These are phyloP conservation scores for Naganishia randhawae DNA, from an alignment of 768 basidiomycete genomes.

Conservation along the genomic window DNA sequence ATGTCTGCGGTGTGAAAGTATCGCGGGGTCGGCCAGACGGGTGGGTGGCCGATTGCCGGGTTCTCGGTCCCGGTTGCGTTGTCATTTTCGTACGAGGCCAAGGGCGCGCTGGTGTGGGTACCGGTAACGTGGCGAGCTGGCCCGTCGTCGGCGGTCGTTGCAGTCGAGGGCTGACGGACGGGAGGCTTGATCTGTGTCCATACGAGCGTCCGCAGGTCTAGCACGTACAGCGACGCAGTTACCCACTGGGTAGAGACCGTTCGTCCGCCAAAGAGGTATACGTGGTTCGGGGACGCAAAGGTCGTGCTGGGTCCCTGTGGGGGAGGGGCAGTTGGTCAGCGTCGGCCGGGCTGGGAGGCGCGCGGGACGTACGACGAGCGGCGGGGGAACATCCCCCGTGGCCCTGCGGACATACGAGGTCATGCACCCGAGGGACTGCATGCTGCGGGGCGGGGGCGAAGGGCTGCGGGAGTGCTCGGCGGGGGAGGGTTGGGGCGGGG, in stretches of 20 bases:
- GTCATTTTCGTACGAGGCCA: background rate
- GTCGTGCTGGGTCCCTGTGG: slow-evolving; percentile 44
- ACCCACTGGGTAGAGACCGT: slow-evolving; percentile 80
- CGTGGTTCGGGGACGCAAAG: slow-evolving; percentile 34
- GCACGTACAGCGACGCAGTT: slow-evolving; percentile 83
- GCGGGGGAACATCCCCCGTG: slow-evolving; percentile 43
- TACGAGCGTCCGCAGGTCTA: slow-evolving; percentile 73
- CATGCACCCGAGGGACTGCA: slow-evolving; percentile 27
- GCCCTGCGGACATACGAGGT: slow-evolving; percentile 29
- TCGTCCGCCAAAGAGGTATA: slow-evolving; percentile 63
- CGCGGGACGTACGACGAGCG: slow-evolving; percentile 42
- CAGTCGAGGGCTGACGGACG: no score
- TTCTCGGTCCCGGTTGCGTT: slow-evolving; percentile 37
- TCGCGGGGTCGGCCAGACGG: slow-evolving; percentile 73
- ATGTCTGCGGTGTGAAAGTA: slow-evolving; percentile 93
- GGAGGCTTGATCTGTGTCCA: slow-evolving; percentile 69
- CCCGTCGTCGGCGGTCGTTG: no score
- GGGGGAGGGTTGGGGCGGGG: no score
- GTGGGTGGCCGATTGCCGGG: no score
- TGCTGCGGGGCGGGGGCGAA: no score
- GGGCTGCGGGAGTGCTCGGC: no score
- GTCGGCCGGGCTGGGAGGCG: background rate
- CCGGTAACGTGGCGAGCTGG: no score
- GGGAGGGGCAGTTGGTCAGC: background rate
- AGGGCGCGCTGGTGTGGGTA: no score